These are phyloP conservation scores for Heteromeles arbutifolia DNA, from an alignment of 306 rosid species.

Conservation along the genomic window DNA sequence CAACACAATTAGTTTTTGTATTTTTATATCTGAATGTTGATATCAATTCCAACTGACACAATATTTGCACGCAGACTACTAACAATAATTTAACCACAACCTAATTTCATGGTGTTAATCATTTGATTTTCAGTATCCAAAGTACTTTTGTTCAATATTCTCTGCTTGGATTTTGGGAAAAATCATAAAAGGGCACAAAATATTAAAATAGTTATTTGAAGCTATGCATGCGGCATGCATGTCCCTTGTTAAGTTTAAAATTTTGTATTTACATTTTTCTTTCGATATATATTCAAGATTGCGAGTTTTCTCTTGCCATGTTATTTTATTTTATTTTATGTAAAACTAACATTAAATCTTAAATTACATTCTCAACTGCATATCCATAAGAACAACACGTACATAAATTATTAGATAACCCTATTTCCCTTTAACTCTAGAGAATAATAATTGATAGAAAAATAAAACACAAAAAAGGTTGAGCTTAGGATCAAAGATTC, in stretches of 20 bases:
- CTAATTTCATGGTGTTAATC: neutral
- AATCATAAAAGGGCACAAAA: neutral
- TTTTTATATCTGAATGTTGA: too few relatives aligned
- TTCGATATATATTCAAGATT: neutral
- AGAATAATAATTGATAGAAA: too few relatives aligned
- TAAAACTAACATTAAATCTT: too few relatives aligned
- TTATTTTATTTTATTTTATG: too few relatives aligned
- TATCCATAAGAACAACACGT: too few relatives aligned
- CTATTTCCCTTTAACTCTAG: too few relatives aligned
- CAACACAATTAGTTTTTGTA: neutral
- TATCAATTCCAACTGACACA: neutral
- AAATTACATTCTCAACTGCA: too few relatives aligned
- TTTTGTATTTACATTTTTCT: neutral
- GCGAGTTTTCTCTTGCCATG: neutral
- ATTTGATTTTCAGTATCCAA: neutral
- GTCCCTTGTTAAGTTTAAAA: neutral
- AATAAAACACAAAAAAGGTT: too few relatives aligned
- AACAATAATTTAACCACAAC: neutral
- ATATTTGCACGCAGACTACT: neutral
- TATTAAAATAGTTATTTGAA: neutral
- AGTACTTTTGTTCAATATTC: neutral
- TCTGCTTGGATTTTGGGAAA: neutral
- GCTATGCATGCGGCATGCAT: neutral
- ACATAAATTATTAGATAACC: too few relatives aligned
- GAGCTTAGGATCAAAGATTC: neutral